phyloP scores from a whole-genome alignment of 2,329 filamentous ascomycete genomes.

The Colletotrichum tamarilloi region DNA sequence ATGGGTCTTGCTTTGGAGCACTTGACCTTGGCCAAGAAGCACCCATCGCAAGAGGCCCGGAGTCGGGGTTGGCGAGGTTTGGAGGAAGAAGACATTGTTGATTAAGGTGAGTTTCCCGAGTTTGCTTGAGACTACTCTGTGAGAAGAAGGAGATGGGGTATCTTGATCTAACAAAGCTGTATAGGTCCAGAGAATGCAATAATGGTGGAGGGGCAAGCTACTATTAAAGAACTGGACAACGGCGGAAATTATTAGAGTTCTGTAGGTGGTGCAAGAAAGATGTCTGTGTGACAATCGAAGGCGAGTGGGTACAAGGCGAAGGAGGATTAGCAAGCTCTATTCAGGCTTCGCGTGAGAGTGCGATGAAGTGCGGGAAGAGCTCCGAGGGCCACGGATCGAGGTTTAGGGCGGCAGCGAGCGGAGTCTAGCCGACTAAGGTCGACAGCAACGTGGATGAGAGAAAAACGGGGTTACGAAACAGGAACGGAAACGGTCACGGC shows the following conservation, averaged over 20 bases:
- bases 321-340: constrained; percentile 31
- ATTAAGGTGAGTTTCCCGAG: constrained; percentile 20
- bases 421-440: constrained; percentile 30
- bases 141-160: constrained; percentile 16
- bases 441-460: constrained; percentile 19
- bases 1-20: constrained; percentile 65
- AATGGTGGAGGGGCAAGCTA: constrained; percentile 24
- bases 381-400: constrained; percentile 26
- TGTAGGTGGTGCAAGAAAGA: constrained; percentile 27
- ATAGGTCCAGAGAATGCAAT: constrained; percentile 15
- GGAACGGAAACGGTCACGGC: constrained; percentile 36
- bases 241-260: constrained; percentile 32
- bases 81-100: constrained; percentile 36
- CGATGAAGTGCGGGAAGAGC: constrained; percentile 29
- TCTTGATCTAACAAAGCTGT: constrained; percentile 31
- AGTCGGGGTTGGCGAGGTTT: constrained; percentile 55
- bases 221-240: constrained; percentile 32
- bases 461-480: constrained; percentile 35
- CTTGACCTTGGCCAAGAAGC: constrained; percentile 67
- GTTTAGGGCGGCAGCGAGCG: constrained; percentile 24
- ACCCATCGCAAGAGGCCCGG: constrained; percentile 64
- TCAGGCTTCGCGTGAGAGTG: constrained; percentile 20
- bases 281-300: constrained; percentile 33
- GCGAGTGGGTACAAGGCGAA: constrained; percentile 20
- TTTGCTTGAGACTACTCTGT: neutral